Conservation (phyloP, 495 filamentous ascomycete genomes). For the Penicillium cataractarum region DNA sequence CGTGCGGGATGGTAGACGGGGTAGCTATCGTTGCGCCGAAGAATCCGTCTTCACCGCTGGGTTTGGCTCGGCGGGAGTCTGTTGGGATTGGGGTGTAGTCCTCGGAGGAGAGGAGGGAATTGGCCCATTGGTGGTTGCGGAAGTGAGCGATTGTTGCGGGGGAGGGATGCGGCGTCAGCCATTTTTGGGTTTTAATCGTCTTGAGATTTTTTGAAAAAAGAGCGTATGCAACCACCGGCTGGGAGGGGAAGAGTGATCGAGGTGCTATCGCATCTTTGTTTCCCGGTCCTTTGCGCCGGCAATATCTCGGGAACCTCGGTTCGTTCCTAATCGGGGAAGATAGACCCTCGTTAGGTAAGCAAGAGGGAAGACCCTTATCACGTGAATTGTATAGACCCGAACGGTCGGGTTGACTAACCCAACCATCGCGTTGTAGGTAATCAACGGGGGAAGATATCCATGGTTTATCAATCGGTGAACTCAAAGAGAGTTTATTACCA, state of each 20-base stretch:
- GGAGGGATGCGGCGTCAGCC: constrained; percentile 17
- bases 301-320: constrained; percentile 15
- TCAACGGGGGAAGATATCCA: not conserved
- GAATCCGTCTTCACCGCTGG: constrained; percentile 47
- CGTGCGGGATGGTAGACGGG: constrained; percentile 42
- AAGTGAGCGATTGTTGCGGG: constrained; percentile 28
- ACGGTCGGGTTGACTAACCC: not conserved
- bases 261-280: not conserved
- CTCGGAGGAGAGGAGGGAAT: constrained; percentile 32
- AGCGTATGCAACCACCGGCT: not conserved
- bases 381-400: not conserved
- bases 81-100: constrained; percentile 42
- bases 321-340: constrained; percentile 15
- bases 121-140: constrained; percentile 30
- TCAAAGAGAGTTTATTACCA: not conserved
- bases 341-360: not conserved
- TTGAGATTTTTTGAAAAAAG: not conserved
- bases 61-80: constrained; percentile 41
- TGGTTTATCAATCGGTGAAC: not conserved
- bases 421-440: not conserved
- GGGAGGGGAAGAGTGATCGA: not conserved
- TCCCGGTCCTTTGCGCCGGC: not conserved
- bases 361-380: not conserved
- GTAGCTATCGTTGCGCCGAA: constrained; percentile 42
- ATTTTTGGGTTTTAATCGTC: constrained; percentile 20